Conservation (phyloP, 257 asterid species). For the Solanum okadae region DNA sequence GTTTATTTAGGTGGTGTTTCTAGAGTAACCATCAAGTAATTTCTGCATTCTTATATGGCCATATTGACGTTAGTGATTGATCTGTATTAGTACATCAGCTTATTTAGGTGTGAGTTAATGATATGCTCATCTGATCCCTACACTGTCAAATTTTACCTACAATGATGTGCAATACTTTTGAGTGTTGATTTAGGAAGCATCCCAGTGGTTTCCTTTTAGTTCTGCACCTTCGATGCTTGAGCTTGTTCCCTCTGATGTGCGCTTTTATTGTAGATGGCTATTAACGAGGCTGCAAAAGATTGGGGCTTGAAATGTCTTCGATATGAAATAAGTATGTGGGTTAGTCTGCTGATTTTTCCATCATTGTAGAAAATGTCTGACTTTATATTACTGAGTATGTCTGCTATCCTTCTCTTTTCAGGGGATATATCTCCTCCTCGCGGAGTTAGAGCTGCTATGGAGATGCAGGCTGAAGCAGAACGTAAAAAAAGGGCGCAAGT, state of each 20-base stretch:
- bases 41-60: neutral
- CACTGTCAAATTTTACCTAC: neutral
- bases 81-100: neutral
- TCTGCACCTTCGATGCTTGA: neutral
- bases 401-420: slow-evolving; percentile 4
- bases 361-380: neutral
- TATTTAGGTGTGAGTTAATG: neutral
- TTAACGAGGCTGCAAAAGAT: slow-evolving; percentile 75
- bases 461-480: slow-evolving; percentile 99
- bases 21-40: neutral
- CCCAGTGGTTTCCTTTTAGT: neutral
- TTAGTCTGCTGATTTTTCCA: neutral
- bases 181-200: neutral
- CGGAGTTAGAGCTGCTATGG: slow-evolving; percentile 89
- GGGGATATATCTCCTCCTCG: slow-evolving; percentile 95
- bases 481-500: slow-evolving; percentile 90
- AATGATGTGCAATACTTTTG: neutral
- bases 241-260: neutral
- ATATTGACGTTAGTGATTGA: neutral
- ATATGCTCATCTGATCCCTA: neutral
- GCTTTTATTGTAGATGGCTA: slow-evolving; percentile 49
- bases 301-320: slow-evolving; percentile 95
- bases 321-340: slow-evolving; percentile 86
- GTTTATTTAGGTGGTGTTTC: neutral
- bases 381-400: neutral